A percentile compares a stretch with the other conserved stretches of the same genome.
phyloP scores from a whole-genome alignment of 768 basidiomycete species.

The Collybia nuda region DNA sequence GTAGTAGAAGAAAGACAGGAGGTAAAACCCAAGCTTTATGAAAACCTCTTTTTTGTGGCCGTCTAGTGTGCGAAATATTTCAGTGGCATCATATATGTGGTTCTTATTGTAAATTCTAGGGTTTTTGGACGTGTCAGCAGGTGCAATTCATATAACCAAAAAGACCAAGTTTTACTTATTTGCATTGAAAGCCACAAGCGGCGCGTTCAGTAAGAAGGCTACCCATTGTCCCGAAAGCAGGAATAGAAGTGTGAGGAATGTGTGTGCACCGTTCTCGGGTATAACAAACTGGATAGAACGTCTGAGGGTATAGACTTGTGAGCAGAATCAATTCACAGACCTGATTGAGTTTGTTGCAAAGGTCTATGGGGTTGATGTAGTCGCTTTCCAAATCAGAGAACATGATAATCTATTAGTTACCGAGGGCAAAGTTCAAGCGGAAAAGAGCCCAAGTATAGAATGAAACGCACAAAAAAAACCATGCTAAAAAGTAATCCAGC shows the following conservation, averaged over 20 bases:
- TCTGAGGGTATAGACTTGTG: not conserved
- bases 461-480: slow-evolving; percentile 93
- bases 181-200: slow-evolving; percentile 85
- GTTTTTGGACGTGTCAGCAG: not conserved
- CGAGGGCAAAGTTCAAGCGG: not conserved
- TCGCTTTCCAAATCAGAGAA: slow-evolving; percentile 99
- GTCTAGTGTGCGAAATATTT: slow-evolving; percentile 94
- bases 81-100: slow-evolving; percentile 99
- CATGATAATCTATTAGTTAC: slow-evolving; percentile 87
- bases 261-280: slow-evolving; percentile 94
- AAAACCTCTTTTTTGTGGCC: slow-evolving; percentile 97
- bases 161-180: slow-evolving; percentile 73
- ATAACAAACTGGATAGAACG: slow-evolving; percentile 80
- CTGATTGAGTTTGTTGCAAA: slow-evolving; percentile 99
- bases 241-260: slow-evolving; percentile 88
- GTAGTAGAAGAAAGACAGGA: slow-evolving; percentile 90
- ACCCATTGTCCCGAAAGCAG: slow-evolving; percentile 93
- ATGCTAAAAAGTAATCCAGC: slow-evolving; percentile 95
- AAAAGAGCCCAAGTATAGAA: not conserved
- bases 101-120: slow-evolving; percentile 89
- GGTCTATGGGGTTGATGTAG: slow-evolving; percentile 99
- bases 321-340: slow-evolving; percentile 39
- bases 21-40: slow-evolving; percentile 91
- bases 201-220: slow-evolving; percentile 87
- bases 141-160: not conserved